Evolutionary conservation across 352 stramenopile species (phyloP).

Genomic region (Peronospora belbahrii): DNA sequence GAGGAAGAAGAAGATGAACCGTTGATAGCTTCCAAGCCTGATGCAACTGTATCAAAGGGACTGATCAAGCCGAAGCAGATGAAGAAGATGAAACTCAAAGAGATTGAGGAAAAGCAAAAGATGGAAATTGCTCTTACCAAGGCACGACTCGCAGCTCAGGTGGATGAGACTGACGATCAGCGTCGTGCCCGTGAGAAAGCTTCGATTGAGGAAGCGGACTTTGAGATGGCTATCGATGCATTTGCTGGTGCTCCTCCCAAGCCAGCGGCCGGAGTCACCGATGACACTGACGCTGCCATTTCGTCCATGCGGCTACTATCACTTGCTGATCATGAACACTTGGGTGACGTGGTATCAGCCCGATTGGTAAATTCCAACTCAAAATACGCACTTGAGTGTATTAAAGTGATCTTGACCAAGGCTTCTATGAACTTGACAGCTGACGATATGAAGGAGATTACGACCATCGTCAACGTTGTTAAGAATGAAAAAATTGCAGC

Average conservation of each 20-base stretch:
- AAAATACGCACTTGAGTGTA: slow-evolving; percentile 70
- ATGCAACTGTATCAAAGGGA: slow-evolving; percentile 31
- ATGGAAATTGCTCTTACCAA: slow-evolving; percentile 70
- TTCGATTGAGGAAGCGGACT: slow-evolving; percentile 62
- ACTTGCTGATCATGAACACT: slow-evolving; percentile 65
- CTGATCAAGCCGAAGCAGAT: slow-evolving; percentile 77
- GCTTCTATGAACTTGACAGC: slow-evolving; percentile 67
- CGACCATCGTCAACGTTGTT: slow-evolving; percentile 81
- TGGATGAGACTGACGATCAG: slow-evolving; percentile 55
- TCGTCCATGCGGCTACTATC: slow-evolving; percentile 56
- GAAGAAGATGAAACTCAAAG: slow-evolving; percentile 85
- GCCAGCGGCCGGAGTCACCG: slow-evolving; percentile 12
- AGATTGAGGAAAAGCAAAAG: slow-evolving; percentile 78
- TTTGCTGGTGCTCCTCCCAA: slow-evolving; percentile 45
- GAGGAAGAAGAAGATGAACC: slow-evolving; percentile 63
- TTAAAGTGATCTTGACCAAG: slow-evolving; percentile 79
- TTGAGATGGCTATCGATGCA: slow-evolving; percentile 67
- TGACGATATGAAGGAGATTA: slow-evolving; percentile 84
- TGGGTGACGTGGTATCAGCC: slow-evolving; percentile 54
- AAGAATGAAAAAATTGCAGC: slow-evolving; percentile 84
- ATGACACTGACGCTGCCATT: slow-evolving; percentile 43
- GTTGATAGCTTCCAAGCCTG: slow-evolving; percentile 16
- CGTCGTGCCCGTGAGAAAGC: slow-evolving; percentile 49
- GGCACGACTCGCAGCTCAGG: slow-evolving; percentile 60
- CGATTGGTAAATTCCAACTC: slow-evolving; percentile 56